Percentiles rank a stretch among this genome's conserved stretches.
Conservation (phyloP, 768 basidiomycete species). For the Neoboletus brunneissimus region DNA sequence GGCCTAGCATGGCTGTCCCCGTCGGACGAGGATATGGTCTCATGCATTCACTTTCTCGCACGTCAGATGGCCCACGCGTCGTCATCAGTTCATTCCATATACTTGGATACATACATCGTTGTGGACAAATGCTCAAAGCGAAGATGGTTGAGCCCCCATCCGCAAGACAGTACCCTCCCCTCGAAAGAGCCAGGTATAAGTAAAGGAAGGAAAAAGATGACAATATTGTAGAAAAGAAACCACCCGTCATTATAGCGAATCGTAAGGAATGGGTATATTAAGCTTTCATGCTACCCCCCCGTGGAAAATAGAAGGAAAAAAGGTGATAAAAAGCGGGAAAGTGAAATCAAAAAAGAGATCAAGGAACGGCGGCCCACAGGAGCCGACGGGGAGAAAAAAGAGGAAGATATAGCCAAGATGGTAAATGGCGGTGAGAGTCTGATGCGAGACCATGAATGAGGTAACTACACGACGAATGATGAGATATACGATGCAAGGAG, state of each 20-base stretch:
- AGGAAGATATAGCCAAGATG: slow-evolving; percentile 21
- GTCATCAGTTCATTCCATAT: slow-evolving; percentile 15
- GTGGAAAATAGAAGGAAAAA: not conserved
- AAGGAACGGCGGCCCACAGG: slow-evolving; percentile 4
- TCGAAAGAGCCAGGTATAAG: not conserved
- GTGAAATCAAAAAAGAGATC: slow-evolving; percentile 7
- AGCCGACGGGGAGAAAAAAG: slow-evolving; percentile 2
- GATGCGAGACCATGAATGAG: slow-evolving; percentile 24
- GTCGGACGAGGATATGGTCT: not conserved
- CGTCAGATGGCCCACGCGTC: not conserved
- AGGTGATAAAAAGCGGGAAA: not conserved
- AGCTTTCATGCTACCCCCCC: slow-evolving; percentile 19
- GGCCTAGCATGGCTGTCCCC: not conserved
- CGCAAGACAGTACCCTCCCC: slow-evolving; percentile 2
- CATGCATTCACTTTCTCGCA: not conserved
- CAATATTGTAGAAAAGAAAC: not conserved
- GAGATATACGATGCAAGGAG: slow-evolving; percentile 24
- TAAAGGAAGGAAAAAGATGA: slow-evolving; percentile 1
- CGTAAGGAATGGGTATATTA: slow-evolving; percentile 28
- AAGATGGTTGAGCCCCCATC: not conserved
- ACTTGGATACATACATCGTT: slow-evolving; percentile 17
- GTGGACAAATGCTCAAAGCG: slow-evolving; percentile 5
- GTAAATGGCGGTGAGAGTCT: slow-evolving; percentile 20
- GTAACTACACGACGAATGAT: slow-evolving; percentile 24
- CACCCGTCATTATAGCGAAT: slow-evolving; percentile 19